Evolutionary conservation across 1,284 basidiomycete genomes (phyloP).

Genomic region (Cryptococcus sp.): DNA sequence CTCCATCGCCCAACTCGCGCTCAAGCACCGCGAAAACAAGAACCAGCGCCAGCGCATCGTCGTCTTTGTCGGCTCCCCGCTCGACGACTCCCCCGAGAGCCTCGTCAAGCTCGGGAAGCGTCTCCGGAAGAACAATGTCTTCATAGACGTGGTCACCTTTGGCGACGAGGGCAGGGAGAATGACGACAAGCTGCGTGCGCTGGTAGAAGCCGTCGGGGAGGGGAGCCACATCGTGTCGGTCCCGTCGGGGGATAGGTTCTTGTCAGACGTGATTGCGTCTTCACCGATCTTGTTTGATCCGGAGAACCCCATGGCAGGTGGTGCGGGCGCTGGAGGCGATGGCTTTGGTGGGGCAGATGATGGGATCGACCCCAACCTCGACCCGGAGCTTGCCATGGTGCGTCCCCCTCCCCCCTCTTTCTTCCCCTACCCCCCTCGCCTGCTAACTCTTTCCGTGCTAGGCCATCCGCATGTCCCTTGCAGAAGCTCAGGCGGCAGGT

Average conservation of each 20-base stretch:
- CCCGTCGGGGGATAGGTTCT: constrained; percentile 69
- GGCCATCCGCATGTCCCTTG: constrained; percentile 96
- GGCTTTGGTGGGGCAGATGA: constrained; percentile 62
- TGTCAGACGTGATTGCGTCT: constrained; percentile 77
- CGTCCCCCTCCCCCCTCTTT: constrained; percentile 16
- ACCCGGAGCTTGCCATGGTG: constrained; percentile 97
- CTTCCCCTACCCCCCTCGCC: not conserved
- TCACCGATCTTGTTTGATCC: constrained; percentile 81
- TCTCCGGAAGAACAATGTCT: constrained; percentile 98
- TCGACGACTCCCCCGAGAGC: constrained; percentile 63
- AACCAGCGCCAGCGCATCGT: constrained; percentile 93
- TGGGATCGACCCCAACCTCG: constrained; percentile 81
- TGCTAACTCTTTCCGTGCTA: constrained; percentile 41
- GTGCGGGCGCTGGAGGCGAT: constrained; percentile 43
- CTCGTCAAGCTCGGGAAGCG: constrained; percentile 90
- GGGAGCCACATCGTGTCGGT: constrained; percentile 70
- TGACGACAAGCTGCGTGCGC: constrained; percentile 46
- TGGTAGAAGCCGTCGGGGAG: constrained; percentile 41
- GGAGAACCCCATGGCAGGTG: constrained; percentile 61
- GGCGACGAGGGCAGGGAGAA: constrained; percentile 52
- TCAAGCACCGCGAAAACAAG: constrained; percentile 99
- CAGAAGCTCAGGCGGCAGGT: constrained; percentile 83
- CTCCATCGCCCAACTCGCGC: constrained; percentile 87
- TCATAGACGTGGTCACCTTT: constrained; percentile 84
- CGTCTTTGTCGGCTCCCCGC: constrained; percentile 86